These are phyloP conservation scores for Termitomyces sp. DNA, from an alignment of 768 basidiomycete genomes.

Conservation along the genomic window DNA sequence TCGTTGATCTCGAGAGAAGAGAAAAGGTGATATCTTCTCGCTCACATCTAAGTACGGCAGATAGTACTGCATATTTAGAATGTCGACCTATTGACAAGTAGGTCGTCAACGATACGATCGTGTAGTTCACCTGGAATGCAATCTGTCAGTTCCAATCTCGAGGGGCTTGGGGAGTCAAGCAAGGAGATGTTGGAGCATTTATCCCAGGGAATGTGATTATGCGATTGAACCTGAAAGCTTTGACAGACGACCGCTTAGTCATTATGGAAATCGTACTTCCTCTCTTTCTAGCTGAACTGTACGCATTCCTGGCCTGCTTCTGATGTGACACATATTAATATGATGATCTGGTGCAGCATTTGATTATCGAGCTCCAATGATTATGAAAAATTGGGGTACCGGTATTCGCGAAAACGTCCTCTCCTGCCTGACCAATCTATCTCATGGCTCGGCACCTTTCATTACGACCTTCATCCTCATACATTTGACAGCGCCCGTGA, in stretches of 20 bases:
- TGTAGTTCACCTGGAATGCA: slow-evolving; percentile 1
- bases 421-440: slow-evolving; percentile 41
- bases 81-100: neutral
- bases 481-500: slow-evolving; percentile 71
- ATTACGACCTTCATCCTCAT: slow-evolving; percentile 71
- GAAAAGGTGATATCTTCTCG: slow-evolving; percentile 10
- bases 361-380: neutral
- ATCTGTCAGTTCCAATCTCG: neutral
- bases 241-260: neutral
- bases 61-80: slow-evolving; percentile 2
- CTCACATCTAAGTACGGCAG: slow-evolving; percentile 7
- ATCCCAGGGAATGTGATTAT: neutral
- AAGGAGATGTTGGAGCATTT: neutral
- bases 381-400: neutral
- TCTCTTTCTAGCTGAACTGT: neutral
- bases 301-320: neutral
- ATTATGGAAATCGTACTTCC: neutral
- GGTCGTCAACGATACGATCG: slow-evolving; percentile 2
- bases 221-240: too few species aligned
- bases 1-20: neutral
- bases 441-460: slow-evolving; percentile 72
- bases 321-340: neutral
- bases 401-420: slow-evolving; percentile 13
- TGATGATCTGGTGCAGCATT: neutral
- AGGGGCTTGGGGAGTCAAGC: neutral